Base-by-base conservation (phyloP, 495 filamentous ascomycete species). In the Cercophora sp. region DNA sequence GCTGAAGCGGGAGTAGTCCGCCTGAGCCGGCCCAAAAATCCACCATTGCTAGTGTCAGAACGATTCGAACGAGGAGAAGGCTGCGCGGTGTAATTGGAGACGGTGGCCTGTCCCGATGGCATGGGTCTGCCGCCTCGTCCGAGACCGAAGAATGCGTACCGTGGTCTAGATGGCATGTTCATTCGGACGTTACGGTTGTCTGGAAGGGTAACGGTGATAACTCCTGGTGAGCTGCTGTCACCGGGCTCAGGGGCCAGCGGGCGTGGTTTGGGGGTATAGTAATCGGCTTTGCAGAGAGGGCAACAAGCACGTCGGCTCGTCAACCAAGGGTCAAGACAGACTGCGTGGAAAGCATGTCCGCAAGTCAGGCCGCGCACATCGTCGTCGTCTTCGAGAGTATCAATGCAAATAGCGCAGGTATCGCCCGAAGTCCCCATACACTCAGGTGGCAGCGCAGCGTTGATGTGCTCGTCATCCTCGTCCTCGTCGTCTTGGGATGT, bases 221-320 rank as follows among this genome's bases (percentile, higher is more conserved):
- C 55, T 6, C 56, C 56, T 1, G 19, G 43, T 37, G 54, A 46
- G 11, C 54, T 59, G 19, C 59, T 61, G 25, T 65, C 63, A 22
- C 57, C 67, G 20, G 65, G 59, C 6, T 73, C 69, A 8, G 65
- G 57, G 15, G 63, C 64, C 10, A 64, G 54, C 1, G 71, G 62
- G 5, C 87, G 86, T 16, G 88, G 87, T 64, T 95, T 96, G 0
- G 91, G 90, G 29, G 88, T 82, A 66, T 94, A 97, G 69, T 96
- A 98, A 57, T 96, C 91, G 29, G 89, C 85, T 72, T 99, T 99
- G 75, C 93, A 97, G 37, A 97, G 81, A 43, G 94, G 94, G 68
- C 94, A 99, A 68, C 93, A 96, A 10, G 93, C 94, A 54, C 91
- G 83, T 55, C 93, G 79, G 60, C 83, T 88, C 1, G 93, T 98